These are phyloP conservation scores for Lodderomyces beijingensis DNA, from an alignment of 1,139 yeast species.

Conservation along the genomic window DNA sequence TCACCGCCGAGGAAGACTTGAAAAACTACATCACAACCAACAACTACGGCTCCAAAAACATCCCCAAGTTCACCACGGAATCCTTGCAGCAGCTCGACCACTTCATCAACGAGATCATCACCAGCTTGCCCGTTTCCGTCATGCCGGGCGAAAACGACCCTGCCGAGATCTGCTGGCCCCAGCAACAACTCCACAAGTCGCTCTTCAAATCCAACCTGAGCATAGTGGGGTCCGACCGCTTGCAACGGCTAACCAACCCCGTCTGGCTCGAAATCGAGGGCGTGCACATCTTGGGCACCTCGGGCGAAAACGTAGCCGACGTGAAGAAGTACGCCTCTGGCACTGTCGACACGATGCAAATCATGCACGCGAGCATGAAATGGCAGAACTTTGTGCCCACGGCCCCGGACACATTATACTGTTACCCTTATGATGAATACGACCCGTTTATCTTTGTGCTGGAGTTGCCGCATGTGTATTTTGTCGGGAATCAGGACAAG, in stretches of 20 bases:
- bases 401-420: constrained; percentile 91
- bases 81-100: constrained; percentile 47
- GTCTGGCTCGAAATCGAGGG: constrained; percentile 57
- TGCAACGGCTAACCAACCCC: constrained; percentile 69
- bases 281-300: constrained; percentile 58
- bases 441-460: constrained; percentile 75
- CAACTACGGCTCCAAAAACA: constrained; percentile 52
- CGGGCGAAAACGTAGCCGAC: constrained; percentile 85
- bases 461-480: constrained; percentile 80
- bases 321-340: constrained; percentile 53
- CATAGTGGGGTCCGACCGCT: constrained; percentile 29
- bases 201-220: constrained; percentile 51
- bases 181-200: constrained; percentile 79
- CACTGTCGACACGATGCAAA: constrained; percentile 24
- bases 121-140: constrained; percentile 62
- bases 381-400: constrained; percentile 94
- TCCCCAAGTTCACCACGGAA: constrained; percentile 44
- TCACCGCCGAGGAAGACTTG: constrained; percentile 17
- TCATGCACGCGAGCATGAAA: constrained; percentile 63
- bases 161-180: constrained; percentile 79
- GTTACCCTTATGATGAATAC: constrained; percentile 73
- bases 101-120: constrained; percentile 54
- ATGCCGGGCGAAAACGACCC: constrained; percentile 90
- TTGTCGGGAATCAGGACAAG: constrained; percentile 76
- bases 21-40: constrained; percentile 28